Evolutionary conservation across 2,329 filamentous ascomycete species (phyloP), one percentile per base, ranked within the genome.

Genomic region (Ophiognomonia clavigignenti-juglandacearum): DNA sequence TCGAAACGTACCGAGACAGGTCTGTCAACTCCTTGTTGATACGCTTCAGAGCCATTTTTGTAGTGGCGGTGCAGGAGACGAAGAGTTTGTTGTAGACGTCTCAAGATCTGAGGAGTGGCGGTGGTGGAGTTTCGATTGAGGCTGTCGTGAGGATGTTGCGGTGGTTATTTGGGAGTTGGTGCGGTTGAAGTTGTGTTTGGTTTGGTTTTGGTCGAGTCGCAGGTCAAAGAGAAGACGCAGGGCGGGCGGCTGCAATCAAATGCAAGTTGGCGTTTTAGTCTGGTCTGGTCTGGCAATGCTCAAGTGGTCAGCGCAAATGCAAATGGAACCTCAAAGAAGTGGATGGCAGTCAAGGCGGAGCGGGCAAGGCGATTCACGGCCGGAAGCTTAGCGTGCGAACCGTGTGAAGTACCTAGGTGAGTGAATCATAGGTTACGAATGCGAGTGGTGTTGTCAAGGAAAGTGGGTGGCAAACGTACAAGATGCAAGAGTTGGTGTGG

Each of bases 11-110:
- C 88, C 88, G 86, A 75, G 88, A 88, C 72, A 93, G 80, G 69
- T 93, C 88, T 71, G 86, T 85, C 68, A 93, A 82, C 74, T 93
- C 88, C 84, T 91, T 93, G 81, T 92, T 92, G 73, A 93, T 93
- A 72, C 88, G 84, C 85, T 93, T 93, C 63, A 93, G 81, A 72
- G 88, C 88, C 88, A 93, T 93, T 64, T 63, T 67, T n/a, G n/a
- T n/a, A n/a, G n/a, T n/a, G n/a, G n/a, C n/a, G n/a, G n/a, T n/a
- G n/a, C n/a, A n/a, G n/a, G n/a, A 58, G 47, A 45, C 57, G 46
- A 54, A 43, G 56, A n/a, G n/a, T n/a, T n/a, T n/a, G n/a, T n/a
- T n/a, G 50, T 34, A 14, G 23, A 34, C 34, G 43, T 39, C 27
- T 32, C 38, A 13, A 29, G 27, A 24, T 36, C 32, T 32, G 20